Conservation (phyloP, 345 rosid genomes). For the Gossypium rotundifolium region DNA sequence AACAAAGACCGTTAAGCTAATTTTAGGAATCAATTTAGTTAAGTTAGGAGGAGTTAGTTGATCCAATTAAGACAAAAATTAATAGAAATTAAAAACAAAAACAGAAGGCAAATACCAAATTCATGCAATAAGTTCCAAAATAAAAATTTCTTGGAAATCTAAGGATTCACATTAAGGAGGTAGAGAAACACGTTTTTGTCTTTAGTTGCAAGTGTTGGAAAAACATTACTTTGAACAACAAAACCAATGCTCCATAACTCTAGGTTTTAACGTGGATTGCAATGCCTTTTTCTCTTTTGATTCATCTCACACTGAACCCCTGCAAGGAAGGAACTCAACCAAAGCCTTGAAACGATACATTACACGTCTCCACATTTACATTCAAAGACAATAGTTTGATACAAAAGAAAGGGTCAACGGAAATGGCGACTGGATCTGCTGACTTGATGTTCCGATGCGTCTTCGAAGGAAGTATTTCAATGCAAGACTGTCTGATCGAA, state of each 20-base stretch:
- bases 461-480: background rate
- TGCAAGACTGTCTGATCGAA: background rate
- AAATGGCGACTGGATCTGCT: slow-evolving; percentile 12
- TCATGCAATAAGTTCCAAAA: background rate
- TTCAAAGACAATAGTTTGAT: background rate
- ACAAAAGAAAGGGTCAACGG: background rate
- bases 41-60: too few relatives aligned
- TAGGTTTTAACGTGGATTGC: too few relatives aligned
- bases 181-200: background rate
- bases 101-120: too few relatives aligned
- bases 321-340: background rate
- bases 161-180: too few relatives aligned
- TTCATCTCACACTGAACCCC: too few relatives aligned
- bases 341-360: background rate
- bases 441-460: background rate
- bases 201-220: too few relatives aligned
- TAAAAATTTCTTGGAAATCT: too few relatives aligned
- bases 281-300: too few relatives aligned
- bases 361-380: background rate
- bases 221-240: too few relatives aligned
- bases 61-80: background rate
- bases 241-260: too few relatives aligned
- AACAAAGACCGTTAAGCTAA: too few relatives aligned
- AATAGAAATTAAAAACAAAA: background rate
- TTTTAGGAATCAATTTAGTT: background rate